Evolutionary conservation across 345 rosid genomes (phyloP), one percentile per base, ranked within the genome.

Genomic region (Atalantia buxifolia): DNA sequence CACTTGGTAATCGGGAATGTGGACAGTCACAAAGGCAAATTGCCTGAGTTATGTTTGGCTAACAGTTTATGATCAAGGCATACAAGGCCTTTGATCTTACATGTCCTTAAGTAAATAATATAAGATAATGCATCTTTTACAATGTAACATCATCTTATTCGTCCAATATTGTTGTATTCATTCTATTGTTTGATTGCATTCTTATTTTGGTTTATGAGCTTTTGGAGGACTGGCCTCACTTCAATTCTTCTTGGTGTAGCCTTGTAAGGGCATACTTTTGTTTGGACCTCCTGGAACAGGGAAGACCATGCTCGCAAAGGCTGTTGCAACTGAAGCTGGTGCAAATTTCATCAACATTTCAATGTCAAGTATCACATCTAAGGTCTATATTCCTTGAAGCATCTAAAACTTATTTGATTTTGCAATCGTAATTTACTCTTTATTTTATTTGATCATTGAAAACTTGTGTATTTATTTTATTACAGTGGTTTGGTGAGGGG

Each of bases 271-370:
- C 64, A 93, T 94, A 76, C 95, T 94, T 70, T 79, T 94, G 70
- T 94, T 93, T 84, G 98, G 98, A 76, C 98, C 97, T 69, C 98
- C 98, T 77, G 99, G 98, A 72, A 94, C 98, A 35, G 98, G 99
- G 24, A 96, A 94, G 84, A 96, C 99, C 38, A 92, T 96, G 94
- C 93, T 94, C 65, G 98, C 99, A 35, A 96, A 96, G 82, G 97
- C 99, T 14, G 94, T 96, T 70, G 98, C 99, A 74, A 96, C 95
- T n/a, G 99, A 96, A 88, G 97, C 97, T 81, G 97, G 94, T 75
- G 99, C 99, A 56, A 92, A 91, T 82, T 96, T 96, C 81, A 91
- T 96, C 62, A 94, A 92, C 82, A 89, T 94, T 62, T 90, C 97
- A 36, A 89, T 92, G 95, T 95, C 99, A 36, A 95, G 92, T 88